Base-by-base conservation (phyloP, 345 rosid species). In the Gossypium mustelinum region DNA sequence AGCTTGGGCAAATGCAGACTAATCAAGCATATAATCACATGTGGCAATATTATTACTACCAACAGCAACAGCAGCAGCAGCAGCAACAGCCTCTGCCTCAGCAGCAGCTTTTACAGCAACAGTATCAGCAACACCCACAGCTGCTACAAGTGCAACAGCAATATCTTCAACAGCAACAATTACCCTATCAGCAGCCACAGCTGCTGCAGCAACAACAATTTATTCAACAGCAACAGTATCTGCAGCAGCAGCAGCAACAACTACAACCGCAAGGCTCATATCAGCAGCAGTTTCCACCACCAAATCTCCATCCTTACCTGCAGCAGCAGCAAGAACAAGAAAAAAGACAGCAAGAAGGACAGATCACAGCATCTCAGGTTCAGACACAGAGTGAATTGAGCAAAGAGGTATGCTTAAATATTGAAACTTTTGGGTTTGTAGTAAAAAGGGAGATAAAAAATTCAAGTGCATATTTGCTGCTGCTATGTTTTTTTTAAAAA, bases 11-110 rank as follows among this genome's bases (percentile, higher is more conserved):
- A 75, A 48, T 78, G 79, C 89, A 85, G 82, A 83, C 81, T 80
- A 83, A 70, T 61, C 82, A 84, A 78, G 89, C 87, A 45, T 86
- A 92, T 82, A 82, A 86, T 78, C 92, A 90, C 68, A 86, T 84
- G 89, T 92, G 92, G 93, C 98, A 92, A 75, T 85, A 91, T 52
- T 94, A 90, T 80, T 89, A 86, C 81, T 86, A 86, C 80, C 85
- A 86, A 78, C 87, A 89, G 67, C 85, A 82, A 34, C 85, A 85
- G 68, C 90, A 89, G 68, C 89, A 80, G 79, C 90, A 84, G 50
- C 86, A 82, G 44, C 68, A 34, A 52, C 88, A 84, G 43, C 79
- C 73, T 74, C 84, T 79, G 67, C 79, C 79, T 17, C 80, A 67
- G 73, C 84, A 77, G 66, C 79, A 79, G 18, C 41, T 41, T 34